Base-by-base conservation (phyloP, 208 protist genomes). In the Trypanosoma conorhini region DNA sequence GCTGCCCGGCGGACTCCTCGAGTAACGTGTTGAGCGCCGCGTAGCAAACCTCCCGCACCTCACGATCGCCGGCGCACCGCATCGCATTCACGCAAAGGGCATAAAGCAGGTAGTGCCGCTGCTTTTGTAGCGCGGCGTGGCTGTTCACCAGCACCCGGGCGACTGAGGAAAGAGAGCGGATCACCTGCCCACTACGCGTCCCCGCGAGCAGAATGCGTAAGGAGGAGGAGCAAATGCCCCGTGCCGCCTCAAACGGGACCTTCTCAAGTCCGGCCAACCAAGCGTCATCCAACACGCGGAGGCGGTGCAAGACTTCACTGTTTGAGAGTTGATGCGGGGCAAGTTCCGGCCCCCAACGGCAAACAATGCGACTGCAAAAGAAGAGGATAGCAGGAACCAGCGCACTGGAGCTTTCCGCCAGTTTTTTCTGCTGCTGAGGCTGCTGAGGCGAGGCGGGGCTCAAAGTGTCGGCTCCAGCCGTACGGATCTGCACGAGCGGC, bases 21-120 rank as follows among this genome's bases (percentile, higher is more conserved):
- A 91, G 71, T 26, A 92, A 70, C n/a, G 72, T 63, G 31, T 77
- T 86, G n/a, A 94, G 74, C 28, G 72, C 70, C 19, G 62, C 65
- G 61, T 83, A 87, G 74, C 84, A 90, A 17, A 76, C 76, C 72
- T 86, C 82, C 28, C 89, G 89, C 58, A 80, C 68, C n/a, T 56
- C 33, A 19, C 70, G 54, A 44, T 76, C 72, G n/a, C 26, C 48
- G 31, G 62, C 51, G 22, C 69, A 64, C 33, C 76, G 68, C 13
- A 77, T 60, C 5, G 76, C 78, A 62, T 83, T 90, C 40, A 85
- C 48, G 63, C 55, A 73, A 31, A 96, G 73, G 24, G 81, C 85
- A 72, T 96, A 93, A 9, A 96, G 82, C 28, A 96, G 51, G 24
- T 82, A 82, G 62, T 91, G 55, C 35, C 86, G 79, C 50, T 90